Evolutionary conservation across 2,329 filamentous ascomycete genomes (phyloP), one percentile per base, ranked within the genome.

Genomic region (Didymella exigua): DNA sequence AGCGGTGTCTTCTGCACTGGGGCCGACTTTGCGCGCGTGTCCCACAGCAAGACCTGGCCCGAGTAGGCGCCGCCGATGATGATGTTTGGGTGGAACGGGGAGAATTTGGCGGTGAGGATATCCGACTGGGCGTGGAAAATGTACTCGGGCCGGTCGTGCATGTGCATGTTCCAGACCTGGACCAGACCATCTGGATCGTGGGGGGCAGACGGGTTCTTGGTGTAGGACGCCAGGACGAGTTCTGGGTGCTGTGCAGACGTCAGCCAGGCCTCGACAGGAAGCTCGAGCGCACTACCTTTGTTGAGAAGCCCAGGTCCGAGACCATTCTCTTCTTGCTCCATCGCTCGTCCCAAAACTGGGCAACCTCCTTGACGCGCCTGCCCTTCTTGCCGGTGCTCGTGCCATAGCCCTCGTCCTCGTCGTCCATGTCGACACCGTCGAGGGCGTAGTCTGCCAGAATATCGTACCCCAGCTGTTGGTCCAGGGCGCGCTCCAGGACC

Each of bases 311-410:
- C 66, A 99, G 87, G 68, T 92, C 90, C 73, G 91, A 97, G 71
- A 99, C 89, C 89, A 97, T 97, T 62, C 93, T 88, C 79, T 97
- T 96, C 81, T 96, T 96, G 70, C 91, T 96, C 90, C 93, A 97
- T 72, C 92, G 85, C 58, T 96, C 90, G 70, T 97, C 93, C 77
- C 90, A 96, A 76, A 98, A 97, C 68, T 97, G 93, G 30, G 89
- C 88, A 43, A 96, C 82, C 76, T 99, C 93, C 73, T 90, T 93
- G 66, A 96, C 85, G 61, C 89, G 84, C 63, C 90, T 82, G 34
- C 89, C 86, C 45, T 88, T 89, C 60, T 89, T 88, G 4, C 87
- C 89, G 27, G 85, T 84, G 2, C 84, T 85, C 55, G 89, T 89
- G 14, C 88, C 88, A 45, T 84, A 83, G 21, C 84, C 79, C 40